phyloP scores from a whole-genome alignment of 2,329 filamentous ascomycete species.

The Sordariomycetes sp. region DNA sequence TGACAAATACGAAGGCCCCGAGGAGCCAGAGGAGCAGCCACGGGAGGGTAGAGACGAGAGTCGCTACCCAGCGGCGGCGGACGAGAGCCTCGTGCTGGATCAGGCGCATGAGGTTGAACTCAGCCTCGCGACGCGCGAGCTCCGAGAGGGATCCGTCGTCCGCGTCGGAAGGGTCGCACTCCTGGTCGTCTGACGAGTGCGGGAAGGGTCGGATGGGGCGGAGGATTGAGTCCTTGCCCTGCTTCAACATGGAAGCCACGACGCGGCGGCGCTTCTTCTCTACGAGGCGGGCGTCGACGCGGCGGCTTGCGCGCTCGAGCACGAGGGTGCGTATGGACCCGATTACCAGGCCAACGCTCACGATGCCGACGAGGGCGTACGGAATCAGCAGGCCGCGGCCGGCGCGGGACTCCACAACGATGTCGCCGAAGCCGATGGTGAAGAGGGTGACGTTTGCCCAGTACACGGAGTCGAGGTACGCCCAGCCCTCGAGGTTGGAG shows the following conservation, averaged over 20 bases:
- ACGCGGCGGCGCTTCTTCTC: conserved; percentile 42
- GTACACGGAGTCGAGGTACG: conserved; percentile 65
- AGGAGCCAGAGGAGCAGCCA: conserved; percentile 70
- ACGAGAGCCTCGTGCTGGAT: conserved; percentile 55
- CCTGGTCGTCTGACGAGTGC: conserved; percentile 3
- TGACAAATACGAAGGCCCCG: conserved; percentile 62
- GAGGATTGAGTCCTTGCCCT: conserved; percentile 32
- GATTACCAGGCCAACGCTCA: conserved; percentile 74
- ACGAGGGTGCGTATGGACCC: conserved; percentile 60
- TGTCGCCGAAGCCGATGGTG: conserved; percentile 51
- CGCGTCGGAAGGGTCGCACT: background rate
- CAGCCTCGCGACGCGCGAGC: conserved; percentile 48
- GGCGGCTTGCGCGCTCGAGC: conserved; percentile 40
- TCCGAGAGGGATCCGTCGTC: conserved; percentile 18
- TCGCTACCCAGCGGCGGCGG: conserved; percentile 61
- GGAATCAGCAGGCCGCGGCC: conserved; percentile 66
- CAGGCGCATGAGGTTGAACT: conserved; percentile 69
- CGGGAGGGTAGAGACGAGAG: conserved; percentile 51
- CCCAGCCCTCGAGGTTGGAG: conserved; percentile 57
- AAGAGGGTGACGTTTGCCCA: conserved; percentile 64
- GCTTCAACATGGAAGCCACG: conserved; percentile 28
- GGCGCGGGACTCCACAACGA: conserved; percentile 31
- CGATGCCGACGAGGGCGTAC: conserved; percentile 70
- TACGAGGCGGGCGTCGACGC: conserved; percentile 41
- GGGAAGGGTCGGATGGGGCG: conserved; percentile 25